Percentiles rank a stretch among this genome's conserved stretches.
phyloP scores from a whole-genome alignment of 1,139 yeast species.

The Nakaseomyces kungkrabaensis region DNA sequence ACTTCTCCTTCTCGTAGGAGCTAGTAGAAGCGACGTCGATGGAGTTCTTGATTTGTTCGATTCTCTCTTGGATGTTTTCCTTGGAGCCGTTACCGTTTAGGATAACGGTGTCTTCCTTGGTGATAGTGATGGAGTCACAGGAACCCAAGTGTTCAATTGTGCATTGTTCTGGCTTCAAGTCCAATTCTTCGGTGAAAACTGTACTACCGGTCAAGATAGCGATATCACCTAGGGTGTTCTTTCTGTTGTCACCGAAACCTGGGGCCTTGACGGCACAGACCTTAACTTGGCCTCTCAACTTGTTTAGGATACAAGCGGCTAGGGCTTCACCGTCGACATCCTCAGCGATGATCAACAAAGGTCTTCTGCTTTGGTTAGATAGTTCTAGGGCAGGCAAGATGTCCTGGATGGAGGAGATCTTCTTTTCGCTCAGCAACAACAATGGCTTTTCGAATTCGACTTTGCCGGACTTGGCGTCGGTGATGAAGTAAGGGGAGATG shows the following conservation, averaged over 20 bases:
- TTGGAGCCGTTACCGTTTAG: slow-evolving; percentile 93
- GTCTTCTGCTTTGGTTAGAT: slow-evolving; percentile 92
- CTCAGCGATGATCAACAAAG: slow-evolving; percentile 89
- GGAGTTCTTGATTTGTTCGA: slow-evolving; percentile 90
- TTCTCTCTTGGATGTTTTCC: slow-evolving; percentile 79
- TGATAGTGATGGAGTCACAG: slow-evolving; percentile 85
- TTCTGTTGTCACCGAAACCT: slow-evolving; percentile 99
- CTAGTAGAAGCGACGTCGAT: slow-evolving; percentile 69
- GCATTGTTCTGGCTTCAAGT: slow-evolving; percentile 93
- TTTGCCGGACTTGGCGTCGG: slow-evolving; percentile 93
- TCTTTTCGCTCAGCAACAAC: slow-evolving; percentile 84
- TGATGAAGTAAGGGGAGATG: slow-evolving; percentile 96
- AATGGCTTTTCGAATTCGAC: slow-evolving; percentile 96
- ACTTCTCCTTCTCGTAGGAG: slow-evolving; percentile 94
- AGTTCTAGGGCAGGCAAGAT: slow-evolving; percentile 89
- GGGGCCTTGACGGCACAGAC: slow-evolving; percentile 99
- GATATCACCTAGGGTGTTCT: slow-evolving; percentile 93
- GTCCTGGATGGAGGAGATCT: slow-evolving; percentile 86
- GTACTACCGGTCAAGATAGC: slow-evolving; percentile 97
- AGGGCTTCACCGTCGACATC: slow-evolving; percentile 98
- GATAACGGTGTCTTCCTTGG: slow-evolving; percentile 95
- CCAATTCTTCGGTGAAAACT: slow-evolving; percentile 96
- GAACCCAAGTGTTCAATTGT: slow-evolving; percentile 87
- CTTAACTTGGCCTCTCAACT: slow-evolving; percentile 97
- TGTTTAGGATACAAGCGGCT: slow-evolving; percentile 97